These are phyloP conservation scores for Helicocarpus griseus DNA, from an alignment of 2,329 filamentous ascomycete genomes.

Conservation along the genomic window DNA sequence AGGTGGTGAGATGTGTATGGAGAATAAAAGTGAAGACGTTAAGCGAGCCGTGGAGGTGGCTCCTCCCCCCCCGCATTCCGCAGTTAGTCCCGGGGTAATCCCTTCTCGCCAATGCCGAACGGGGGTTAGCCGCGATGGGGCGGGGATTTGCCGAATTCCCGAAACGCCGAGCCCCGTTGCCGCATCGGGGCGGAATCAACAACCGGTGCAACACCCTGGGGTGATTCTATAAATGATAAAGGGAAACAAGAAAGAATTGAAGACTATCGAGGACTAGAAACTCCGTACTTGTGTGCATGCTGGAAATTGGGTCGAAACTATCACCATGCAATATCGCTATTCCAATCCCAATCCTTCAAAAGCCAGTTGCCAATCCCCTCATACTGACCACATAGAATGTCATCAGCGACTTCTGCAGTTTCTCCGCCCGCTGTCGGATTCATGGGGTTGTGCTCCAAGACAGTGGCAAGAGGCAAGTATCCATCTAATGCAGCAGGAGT, in stretches of 20 bases:
- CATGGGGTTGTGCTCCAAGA: conserved; percentile 14
- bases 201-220: neutral
- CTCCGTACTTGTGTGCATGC: neutral
- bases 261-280: neutral
- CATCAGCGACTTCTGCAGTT: conserved; percentile 11
- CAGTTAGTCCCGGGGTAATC: neutral
- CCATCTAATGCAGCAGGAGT: conserved; percentile 12
- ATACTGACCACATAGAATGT: conserved; percentile 18
- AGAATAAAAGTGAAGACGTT: neutral
- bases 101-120: neutral
- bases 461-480: conserved; percentile 17
- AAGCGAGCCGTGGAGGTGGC: neutral
- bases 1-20: neutral
- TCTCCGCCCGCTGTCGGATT: conserved; percentile 7
- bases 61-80: neutral
- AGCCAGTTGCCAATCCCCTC: conserved; percentile 23
- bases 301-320: neutral
- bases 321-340: conserved; percentile 14
- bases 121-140: neutral
- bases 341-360: conserved; percentile 19
- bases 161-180: neutral
- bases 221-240: neutral
- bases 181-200: neutral
- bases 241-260: neutral
- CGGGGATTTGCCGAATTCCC: neutral